Evolutionary conservation across 495 filamentous ascomycete species (phyloP).

Genomic region (Penicillium robsamsonii): DNA sequence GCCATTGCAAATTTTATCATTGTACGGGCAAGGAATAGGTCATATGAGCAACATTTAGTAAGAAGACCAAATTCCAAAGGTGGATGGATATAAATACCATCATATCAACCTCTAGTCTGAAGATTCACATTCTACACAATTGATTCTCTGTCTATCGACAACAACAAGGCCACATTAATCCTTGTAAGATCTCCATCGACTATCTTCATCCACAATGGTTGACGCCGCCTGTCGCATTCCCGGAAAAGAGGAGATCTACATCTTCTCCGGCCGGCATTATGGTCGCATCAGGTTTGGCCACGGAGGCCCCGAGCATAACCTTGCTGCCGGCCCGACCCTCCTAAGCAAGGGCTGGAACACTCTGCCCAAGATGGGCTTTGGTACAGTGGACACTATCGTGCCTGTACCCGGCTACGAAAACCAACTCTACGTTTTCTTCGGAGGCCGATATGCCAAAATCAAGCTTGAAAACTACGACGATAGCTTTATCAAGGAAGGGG

Average conservation of each 20-base stretch:
- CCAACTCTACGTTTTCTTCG: conserved; percentile 2
- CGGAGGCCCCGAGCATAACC: background rate
- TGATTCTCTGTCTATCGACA: too few relatives aligned
- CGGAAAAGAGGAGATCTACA: background rate
- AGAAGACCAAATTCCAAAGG: too few relatives aligned
- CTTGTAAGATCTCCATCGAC: too few relatives aligned
- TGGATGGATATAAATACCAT: too few relatives aligned
- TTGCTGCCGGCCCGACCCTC: background rate
- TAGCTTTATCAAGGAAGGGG: background rate
- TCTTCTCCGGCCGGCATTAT: background rate
- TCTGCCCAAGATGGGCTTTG: background rate
- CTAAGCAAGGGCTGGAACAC: too few relatives aligned
- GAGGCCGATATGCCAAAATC: conserved; percentile 1
- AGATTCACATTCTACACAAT: too few relatives aligned
- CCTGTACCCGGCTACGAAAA: background rate
- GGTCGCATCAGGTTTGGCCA: background rate
- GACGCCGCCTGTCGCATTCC: background rate
- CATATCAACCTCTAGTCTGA: too few relatives aligned
- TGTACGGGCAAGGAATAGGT: too few relatives aligned
- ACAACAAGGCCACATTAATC: too few relatives aligned
- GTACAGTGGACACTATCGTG: background rate
- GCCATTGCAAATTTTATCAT: too few relatives aligned
- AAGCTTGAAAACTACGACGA: conserved; percentile 6
- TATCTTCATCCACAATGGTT: too few relatives aligned
- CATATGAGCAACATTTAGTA: too few relatives aligned